Percentiles rank a stretch among this genome's conserved stretches.
Evolutionary conservation across 2,329 filamentous ascomycete genomes (phyloP).

Genomic region (Cyanodermella asteris): DNA sequence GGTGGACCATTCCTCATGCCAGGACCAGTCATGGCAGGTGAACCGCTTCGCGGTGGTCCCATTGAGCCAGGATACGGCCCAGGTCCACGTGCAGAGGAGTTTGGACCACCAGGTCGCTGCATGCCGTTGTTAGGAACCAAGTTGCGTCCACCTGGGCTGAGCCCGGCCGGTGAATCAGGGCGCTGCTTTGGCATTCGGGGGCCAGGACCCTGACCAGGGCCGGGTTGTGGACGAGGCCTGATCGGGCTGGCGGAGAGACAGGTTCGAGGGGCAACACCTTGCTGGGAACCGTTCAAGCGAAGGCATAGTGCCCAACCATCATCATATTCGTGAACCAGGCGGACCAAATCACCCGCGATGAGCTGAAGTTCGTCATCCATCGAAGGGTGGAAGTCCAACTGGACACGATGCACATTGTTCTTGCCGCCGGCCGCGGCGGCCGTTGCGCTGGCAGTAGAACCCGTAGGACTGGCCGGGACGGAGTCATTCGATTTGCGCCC

Average conservation of each 20-base stretch:
- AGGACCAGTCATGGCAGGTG: conserved; percentile 9
- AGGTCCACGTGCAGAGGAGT: no score
- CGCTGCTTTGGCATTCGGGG: conserved; percentile 6
- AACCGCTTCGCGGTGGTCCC: conserved; percentile 1
- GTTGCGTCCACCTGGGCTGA: no score
- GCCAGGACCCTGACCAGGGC: conserved; percentile 5
- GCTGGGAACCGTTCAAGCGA: conserved; percentile 68
- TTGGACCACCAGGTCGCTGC: no score
- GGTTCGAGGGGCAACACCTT: conserved; percentile 83
- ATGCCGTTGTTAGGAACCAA: no score
- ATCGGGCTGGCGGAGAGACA: conserved; percentile 83
- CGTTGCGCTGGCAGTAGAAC: conserved; percentile 14
- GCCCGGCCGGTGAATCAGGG: no score
- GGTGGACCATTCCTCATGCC: conserved; percentile 9
- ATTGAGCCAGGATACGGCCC: no score
- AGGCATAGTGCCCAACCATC: conserved; percentile 95
- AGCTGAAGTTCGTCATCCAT: conserved; percentile 83
- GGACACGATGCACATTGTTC: conserved; percentile 67
- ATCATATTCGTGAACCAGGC: conserved; percentile 86
- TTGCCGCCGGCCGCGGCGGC: conserved; percentile 42
- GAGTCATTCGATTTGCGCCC: conserved; percentile 26
- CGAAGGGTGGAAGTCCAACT: conserved; percentile 81
- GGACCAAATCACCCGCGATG: conserved; percentile 59
- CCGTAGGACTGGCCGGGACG: conserved; percentile 24
- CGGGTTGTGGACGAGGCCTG: conserved; percentile 45